These are phyloP conservation scores for Podila clonocystis DNA, from an alignment of 192 early-diverging fungal species.

Conservation along the genomic window DNA sequence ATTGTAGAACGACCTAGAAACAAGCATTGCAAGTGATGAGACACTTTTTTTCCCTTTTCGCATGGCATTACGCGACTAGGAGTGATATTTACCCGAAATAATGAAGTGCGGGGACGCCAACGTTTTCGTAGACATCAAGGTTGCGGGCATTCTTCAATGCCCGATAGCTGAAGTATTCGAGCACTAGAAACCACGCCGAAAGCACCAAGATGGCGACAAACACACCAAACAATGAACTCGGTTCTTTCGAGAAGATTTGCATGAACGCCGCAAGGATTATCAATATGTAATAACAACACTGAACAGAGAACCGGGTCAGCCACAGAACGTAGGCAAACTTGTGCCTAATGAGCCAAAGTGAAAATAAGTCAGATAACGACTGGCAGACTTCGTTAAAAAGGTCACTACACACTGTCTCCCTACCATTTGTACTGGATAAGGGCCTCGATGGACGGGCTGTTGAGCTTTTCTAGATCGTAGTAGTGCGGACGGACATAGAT, in stretches of 20 bases:
- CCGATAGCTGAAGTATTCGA: neutral
- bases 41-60: neutral
- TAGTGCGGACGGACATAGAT: neutral
- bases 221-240: neutral
- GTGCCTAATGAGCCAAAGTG: neutral
- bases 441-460: conserved; percentile 8
- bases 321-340: conserved; percentile 5
- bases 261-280: neutral
- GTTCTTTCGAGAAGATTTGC: neutral
- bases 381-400: neutral
- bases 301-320: conserved; percentile 1
- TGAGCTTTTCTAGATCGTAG: neutral
- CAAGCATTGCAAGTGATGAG: neutral
- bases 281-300: neutral
- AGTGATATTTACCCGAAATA: too few relatives aligned
- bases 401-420: neutral
- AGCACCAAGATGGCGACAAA: conserved; percentile 2
- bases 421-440: conserved; percentile 29
- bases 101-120: too few relatives aligned
- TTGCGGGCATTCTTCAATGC: too few relatives aligned
- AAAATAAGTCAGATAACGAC: neutral
- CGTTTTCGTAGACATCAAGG: neutral
- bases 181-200: neutral
- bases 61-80: too few relatives aligned
- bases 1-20: neutral